Evolutionary conservation across 1,139 yeast genomes (phyloP).

Genomic region (Yueomyces sp.): DNA sequence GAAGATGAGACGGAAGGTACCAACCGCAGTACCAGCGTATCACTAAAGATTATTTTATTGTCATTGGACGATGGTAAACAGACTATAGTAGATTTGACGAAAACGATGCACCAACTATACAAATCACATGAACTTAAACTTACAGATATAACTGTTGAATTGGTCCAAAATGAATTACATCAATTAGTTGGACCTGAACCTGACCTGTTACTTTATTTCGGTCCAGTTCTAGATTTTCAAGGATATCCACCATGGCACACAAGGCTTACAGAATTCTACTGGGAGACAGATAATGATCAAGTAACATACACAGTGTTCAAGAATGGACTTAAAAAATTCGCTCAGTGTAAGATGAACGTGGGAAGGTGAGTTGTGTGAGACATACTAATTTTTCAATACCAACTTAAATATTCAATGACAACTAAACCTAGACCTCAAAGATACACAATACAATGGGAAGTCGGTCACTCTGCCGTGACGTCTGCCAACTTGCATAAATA

Average conservation of each 20-base stretch:
- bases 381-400: too few species aligned
- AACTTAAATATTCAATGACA: too few species aligned
- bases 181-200: constrained; percentile 84
- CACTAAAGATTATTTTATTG: constrained; percentile 53
- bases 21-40: constrained; percentile 22
- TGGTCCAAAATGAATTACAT: constrained; percentile 62
- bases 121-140: constrained; percentile 45
- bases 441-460: too few species aligned
- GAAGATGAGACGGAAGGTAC: constrained; percentile 23
- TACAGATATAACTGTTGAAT: constrained; percentile 57
- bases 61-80: constrained; percentile 80
- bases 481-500: too few species aligned
- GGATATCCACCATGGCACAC: constrained; percentile 99
- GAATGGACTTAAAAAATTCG: constrained; percentile 67
- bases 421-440: too few species aligned
- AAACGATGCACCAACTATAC: constrained; percentile 72
- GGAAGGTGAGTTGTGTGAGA: constrained; percentile 39
- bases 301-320: constrained; percentile 79
- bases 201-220: constrained; percentile 71
- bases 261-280: constrained; percentile 76
- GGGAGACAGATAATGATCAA: constrained; percentile 74
- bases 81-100: constrained; percentile 77
- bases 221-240: constrained; percentile 73
- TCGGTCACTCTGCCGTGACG: too few species aligned
- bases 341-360: constrained; percentile 73